phyloP scores from a whole-genome alignment of 179 eudicot genomes.

The Silene vulgaris region DNA sequence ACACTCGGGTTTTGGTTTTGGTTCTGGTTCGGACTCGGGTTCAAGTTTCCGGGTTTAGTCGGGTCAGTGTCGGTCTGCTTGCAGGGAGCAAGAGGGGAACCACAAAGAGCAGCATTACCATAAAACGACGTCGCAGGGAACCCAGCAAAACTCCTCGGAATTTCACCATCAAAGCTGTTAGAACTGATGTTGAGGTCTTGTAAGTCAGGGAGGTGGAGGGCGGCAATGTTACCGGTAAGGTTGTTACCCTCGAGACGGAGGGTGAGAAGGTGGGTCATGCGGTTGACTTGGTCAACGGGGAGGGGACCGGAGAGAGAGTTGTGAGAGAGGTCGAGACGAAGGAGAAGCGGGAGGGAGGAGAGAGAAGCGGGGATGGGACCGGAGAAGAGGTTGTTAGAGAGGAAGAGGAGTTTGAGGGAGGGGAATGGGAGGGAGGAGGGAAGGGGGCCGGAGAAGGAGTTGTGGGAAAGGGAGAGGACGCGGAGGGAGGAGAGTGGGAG shows the following conservation, averaged over 20 bases:
- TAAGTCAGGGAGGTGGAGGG: conserved; percentile 27
- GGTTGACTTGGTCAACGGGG: conserved; percentile 34
- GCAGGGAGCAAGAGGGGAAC: conserved; percentile 51
- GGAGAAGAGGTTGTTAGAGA: conserved; percentile 52
- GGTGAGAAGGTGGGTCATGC: conserved; percentile 41
- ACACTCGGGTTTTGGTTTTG: conserved; percentile 21
- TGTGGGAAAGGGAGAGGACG: conserved; percentile 52
- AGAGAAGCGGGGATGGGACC: conserved; percentile 40
- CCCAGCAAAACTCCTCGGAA: conserved; percentile 40
- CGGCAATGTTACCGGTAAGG: conserved; percentile 40
- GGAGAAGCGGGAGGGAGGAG: conserved; percentile 33
- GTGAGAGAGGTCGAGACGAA: conserved; percentile 62
- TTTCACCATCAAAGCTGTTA: conserved; percentile 43
- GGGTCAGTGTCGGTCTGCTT: conserved; percentile 31
- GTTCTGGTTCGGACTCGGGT: conserved; percentile 20
- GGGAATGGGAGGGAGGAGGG: conserved; percentile 57
- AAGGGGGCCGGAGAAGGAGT: conserved; percentile 45
- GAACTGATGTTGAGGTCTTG: conserved; percentile 51
- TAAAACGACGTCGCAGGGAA: conserved; percentile 47
- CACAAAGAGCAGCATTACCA: conserved; percentile 44
- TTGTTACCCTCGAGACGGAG: conserved; percentile 47
- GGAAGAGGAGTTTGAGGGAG: conserved; percentile 52
- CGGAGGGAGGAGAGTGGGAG: conserved; percentile 52
- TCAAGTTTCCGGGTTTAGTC: conserved; percentile 35
- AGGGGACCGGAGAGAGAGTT: conserved; percentile 53